A percentile compares a stretch with the other conserved stretches of the same genome.
phyloP scores from a whole-genome alignment of 352 stramenopile genomes.

The Halophytophthora polymorphica region DNA sequence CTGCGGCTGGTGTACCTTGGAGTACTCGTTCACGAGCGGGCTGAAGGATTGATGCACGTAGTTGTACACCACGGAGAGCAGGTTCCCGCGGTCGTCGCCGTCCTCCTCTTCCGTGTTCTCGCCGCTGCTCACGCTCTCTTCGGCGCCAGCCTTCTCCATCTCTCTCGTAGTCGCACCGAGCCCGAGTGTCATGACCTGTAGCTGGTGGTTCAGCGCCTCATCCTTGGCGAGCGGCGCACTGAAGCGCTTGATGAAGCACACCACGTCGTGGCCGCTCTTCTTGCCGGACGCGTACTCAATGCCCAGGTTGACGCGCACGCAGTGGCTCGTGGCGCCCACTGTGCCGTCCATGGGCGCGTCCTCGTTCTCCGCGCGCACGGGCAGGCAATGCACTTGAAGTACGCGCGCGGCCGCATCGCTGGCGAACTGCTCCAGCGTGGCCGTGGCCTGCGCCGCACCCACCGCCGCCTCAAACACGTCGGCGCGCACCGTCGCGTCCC shows the following conservation, averaged over 20 bases:
- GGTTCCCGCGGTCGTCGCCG: constrained; percentile 50
- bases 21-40: constrained; percentile 84
- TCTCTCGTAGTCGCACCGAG: constrained; percentile 40
- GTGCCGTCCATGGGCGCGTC: constrained; percentile 23
- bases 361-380: constrained; percentile 20
- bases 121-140: constrained; percentile 30
- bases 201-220: constrained; percentile 71
- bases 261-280: constrained; percentile 63
- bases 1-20: constrained; percentile 78
- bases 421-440: constrained; percentile 69
- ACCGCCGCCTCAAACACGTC: constrained; percentile 50
- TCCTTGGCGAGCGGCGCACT: constrained; percentile 65
- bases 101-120: constrained; percentile 68
- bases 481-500: constrained; percentile 34
- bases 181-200: constrained; percentile 87
- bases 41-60: constrained; percentile 88
- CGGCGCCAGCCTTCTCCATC: constrained; percentile 17
- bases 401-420: constrained; percentile 55
- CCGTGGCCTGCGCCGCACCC: constrained; percentile 19
- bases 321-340: constrained; percentile 12
- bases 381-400: constrained; percentile 73
- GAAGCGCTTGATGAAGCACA: constrained; percentile 88
- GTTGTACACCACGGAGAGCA: constrained; percentile 86
- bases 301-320: constrained; percentile 71
- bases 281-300: constrained; percentile 70